Evolutionary conservation across 805 yeast species (phyloP).

Genomic region (Lipomyces yamanashiensis): DNA sequence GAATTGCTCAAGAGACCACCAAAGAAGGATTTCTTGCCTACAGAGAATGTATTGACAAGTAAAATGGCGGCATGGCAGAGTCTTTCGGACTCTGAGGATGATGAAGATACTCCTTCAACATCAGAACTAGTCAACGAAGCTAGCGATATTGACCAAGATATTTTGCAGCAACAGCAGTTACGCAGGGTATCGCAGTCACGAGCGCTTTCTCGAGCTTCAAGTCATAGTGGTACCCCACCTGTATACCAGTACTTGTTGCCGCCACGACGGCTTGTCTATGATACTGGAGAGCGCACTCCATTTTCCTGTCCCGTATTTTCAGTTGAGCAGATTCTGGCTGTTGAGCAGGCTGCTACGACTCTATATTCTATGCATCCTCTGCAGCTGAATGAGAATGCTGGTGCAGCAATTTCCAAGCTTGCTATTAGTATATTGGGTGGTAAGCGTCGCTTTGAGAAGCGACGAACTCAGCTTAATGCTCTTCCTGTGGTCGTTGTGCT

Average conservation of each 20-base stretch:
- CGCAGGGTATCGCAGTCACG: slow-evolving; percentile 21
- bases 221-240: slow-evolving; percentile 26
- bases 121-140: slow-evolving; percentile 23
- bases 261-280: slow-evolving; percentile 20
- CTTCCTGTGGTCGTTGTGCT: slow-evolving; percentile 76
- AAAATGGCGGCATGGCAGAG: slow-evolving; percentile 24
- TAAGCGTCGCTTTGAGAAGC: slow-evolving; percentile 60
- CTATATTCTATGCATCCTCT: slow-evolving; percentile 56
- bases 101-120: neutral
- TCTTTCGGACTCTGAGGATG: slow-evolving; percentile 17
- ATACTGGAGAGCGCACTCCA: slow-evolving; percentile 10
- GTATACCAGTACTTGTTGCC: slow-evolving; percentile 3
- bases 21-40: slow-evolving; percentile 25
- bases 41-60: slow-evolving; percentile 32
- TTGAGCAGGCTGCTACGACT: slow-evolving; percentile 64
- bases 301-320: slow-evolving; percentile 53
- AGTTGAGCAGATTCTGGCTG: slow-evolving; percentile 77
- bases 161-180: slow-evolving; percentile 18
- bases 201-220: slow-evolving; percentile 16
- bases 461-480: slow-evolving; percentile 78
- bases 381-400: slow-evolving; percentile 66
- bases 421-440: slow-evolving; percentile 73
- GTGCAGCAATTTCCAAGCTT: slow-evolving; percentile 64
- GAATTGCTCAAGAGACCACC: slow-evolving; percentile 23
- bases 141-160: slow-evolving; percentile 29